Evolutionary conservation across 768 basidiomycete species (phyloP).

Genomic region (Neoboletus subvelutipes): DNA sequence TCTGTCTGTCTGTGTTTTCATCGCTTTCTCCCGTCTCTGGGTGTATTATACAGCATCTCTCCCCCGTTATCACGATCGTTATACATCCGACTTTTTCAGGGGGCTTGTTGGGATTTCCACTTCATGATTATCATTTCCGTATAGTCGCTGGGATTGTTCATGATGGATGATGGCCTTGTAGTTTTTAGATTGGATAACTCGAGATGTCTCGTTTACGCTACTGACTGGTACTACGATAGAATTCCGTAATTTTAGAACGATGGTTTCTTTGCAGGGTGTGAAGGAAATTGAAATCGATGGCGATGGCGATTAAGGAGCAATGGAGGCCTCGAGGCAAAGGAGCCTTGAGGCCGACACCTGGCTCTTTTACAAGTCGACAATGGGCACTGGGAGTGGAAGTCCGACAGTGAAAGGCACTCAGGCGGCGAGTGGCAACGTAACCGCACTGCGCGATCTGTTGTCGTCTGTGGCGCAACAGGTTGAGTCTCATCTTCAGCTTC

Average conservation of each 20-base stretch:
- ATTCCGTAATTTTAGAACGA: slow-evolving; percentile 9
- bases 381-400: background rate
- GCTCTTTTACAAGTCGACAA: background rate
- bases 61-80: background rate
- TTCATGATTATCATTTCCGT: background rate
- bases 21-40: background rate
- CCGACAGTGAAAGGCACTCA: background rate
- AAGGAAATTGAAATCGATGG: background rate
- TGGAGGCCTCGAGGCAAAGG: slow-evolving; percentile 15
- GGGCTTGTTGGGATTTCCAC: background rate
- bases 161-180: slow-evolving; percentile 1
- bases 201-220: slow-evolving; percentile 1
- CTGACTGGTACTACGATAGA: slow-evolving; percentile 12
- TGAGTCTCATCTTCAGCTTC: slow-evolving; percentile 24
- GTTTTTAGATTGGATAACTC: background rate
- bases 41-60: slow-evolving; percentile 1
- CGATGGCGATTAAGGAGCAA: background rate
- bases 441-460: slow-evolving; percentile 18
- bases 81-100: background rate
- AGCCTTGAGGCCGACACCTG: background rate
- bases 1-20: background rate
- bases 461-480: slow-evolving; percentile 26
- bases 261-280: background rate
- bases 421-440: background rate
- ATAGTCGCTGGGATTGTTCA: background rate